Conservation (phyloP, 768 basidiomycete genomes). For the Trametes meyenii region DNA sequence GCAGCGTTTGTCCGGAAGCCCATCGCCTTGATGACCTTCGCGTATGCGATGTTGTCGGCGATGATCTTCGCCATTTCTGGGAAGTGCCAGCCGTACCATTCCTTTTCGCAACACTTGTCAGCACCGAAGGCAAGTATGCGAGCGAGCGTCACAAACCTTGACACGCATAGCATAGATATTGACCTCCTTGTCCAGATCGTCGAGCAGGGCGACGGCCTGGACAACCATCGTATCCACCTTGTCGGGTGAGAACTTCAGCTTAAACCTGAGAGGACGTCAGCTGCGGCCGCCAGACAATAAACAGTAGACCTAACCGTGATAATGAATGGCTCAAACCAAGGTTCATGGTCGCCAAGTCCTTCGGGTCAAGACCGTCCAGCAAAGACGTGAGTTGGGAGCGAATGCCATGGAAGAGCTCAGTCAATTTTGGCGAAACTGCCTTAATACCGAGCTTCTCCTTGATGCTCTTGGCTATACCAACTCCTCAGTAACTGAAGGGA, state of each 20-base stretch:
- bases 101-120: conserved; percentile 50
- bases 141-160: conserved; percentile 58
- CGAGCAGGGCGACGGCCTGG: conserved; percentile 95
- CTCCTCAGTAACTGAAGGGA: background rate
- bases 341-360: conserved; percentile 96
- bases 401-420: conserved; percentile 95
- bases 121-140: background rate
- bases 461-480: conserved; percentile 71
- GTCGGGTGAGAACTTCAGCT: conserved; percentile 99
- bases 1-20: conserved; percentile 96
- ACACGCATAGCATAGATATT: conserved; percentile 99
- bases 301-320: conserved; percentile 63
- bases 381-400: conserved; percentile 84
- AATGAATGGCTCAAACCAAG: conserved; percentile 96
- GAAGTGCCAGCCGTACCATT: conserved; percentile 99
- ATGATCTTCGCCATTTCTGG: conserved; percentile 99
- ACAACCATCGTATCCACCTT: conserved; percentile 99
- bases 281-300: background rate
- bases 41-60: conserved; percentile 95
- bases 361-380: conserved; percentile 88
- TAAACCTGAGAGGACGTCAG: conserved; percentile 63
- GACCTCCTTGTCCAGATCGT: conserved; percentile 99
- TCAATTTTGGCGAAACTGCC: conserved; percentile 52
- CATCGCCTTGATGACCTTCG: conserved; percentile 91
- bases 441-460: conserved; percentile 93